These are phyloP conservation scores for Naumovozyma dairenensis DNA, from an alignment of 805 yeast species.

Conservation along the genomic window DNA sequence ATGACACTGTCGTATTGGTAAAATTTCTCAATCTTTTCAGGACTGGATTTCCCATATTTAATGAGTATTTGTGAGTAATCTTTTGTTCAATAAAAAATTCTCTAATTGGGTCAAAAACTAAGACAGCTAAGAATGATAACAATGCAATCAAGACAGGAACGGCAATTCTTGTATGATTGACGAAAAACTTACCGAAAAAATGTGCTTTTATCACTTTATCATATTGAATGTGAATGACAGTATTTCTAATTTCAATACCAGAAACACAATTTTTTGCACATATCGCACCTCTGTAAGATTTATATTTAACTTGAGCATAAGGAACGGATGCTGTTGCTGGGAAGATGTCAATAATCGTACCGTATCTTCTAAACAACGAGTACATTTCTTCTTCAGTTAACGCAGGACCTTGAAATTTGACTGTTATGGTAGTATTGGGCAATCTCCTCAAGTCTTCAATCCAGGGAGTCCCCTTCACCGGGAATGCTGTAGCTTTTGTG, in stretches of 20 bases:
- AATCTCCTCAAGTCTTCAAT: slow-evolving; percentile 80
- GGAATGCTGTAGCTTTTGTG: slow-evolving; percentile 46
- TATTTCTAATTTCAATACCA: slow-evolving; percentile 56
- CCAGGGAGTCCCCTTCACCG: slow-evolving; percentile 92
- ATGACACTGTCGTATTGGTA: slow-evolving; percentile 30
- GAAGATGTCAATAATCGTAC: slow-evolving; percentile 63
- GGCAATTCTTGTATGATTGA: slow-evolving; percentile 72
- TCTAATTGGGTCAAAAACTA: slow-evolving; percentile 88
- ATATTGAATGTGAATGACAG: slow-evolving; percentile 67
- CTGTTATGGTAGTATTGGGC: slow-evolving; percentile 54
- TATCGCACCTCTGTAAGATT: slow-evolving; percentile 55
- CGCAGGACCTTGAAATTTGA: slow-evolving; percentile 67
- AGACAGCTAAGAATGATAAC: slow-evolving; percentile 70
- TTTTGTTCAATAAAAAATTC: slow-evolving; percentile 67
- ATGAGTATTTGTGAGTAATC: slow-evolving; percentile 49
- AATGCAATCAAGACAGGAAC: slow-evolving; percentile 73
- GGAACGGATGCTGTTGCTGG: slow-evolving; percentile 42
- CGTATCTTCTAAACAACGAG: slow-evolving; percentile 77
- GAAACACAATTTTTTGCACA: slow-evolving; percentile 87
- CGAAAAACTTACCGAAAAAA: slow-evolving; percentile 45
- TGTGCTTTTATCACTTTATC: slow-evolving; percentile 46
- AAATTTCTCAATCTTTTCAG: slow-evolving; percentile 30
- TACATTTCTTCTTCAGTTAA: slow-evolving; percentile 74
- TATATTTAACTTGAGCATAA: slow-evolving; percentile 47
- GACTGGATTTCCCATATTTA: slow-evolving; percentile 37